Conservation (phyloP, 257 asterid species). For the Jacaranda copaia region DNA sequence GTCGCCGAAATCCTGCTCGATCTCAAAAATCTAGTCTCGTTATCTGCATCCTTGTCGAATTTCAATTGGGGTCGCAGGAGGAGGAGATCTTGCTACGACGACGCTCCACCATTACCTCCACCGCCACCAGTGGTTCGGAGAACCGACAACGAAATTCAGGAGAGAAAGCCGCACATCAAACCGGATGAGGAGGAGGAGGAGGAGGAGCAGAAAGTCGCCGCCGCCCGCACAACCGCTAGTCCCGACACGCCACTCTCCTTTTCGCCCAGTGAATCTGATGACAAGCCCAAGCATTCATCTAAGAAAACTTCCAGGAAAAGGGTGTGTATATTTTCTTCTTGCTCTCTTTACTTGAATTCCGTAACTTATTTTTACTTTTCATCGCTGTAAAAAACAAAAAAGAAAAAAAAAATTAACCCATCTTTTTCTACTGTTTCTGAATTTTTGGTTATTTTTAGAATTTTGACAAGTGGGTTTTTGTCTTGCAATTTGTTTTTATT, state of each 20-base stretch:
- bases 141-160: slow-evolving; percentile 27
- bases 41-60: slow-evolving; percentile 26
- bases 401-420: background rate
- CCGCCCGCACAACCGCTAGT: slow-evolving; percentile 46
- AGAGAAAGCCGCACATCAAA: slow-evolving; percentile 28
- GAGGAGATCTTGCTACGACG: slow-evolving; percentile 53
- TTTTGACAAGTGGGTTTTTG: background rate
- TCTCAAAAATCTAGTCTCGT: slow-evolving; percentile 28
- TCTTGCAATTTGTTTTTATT: background rate
- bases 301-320: slow-evolving; percentile 43
- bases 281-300: slow-evolving; percentile 44
- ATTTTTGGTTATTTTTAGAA: background rate
- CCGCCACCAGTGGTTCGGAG: background rate
- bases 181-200: slow-evolving; percentile 27
- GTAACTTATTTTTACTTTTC: background rate
- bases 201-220: slow-evolving; percentile 28
- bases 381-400: background rate
- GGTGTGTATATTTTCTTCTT: slow-evolving; percentile 40
- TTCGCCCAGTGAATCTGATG: slow-evolving; percentile 61
- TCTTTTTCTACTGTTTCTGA: background rate
- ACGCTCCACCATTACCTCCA: slow-evolving; percentile 9
- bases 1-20: slow-evolving; percentile 54
- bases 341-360: background rate
- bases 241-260: slow-evolving; percentile 75
- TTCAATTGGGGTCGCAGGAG: slow-evolving; percentile 43